Conservation (phyloP, 495 filamentous ascomycete species). For the Choiromyces venosus region DNA sequence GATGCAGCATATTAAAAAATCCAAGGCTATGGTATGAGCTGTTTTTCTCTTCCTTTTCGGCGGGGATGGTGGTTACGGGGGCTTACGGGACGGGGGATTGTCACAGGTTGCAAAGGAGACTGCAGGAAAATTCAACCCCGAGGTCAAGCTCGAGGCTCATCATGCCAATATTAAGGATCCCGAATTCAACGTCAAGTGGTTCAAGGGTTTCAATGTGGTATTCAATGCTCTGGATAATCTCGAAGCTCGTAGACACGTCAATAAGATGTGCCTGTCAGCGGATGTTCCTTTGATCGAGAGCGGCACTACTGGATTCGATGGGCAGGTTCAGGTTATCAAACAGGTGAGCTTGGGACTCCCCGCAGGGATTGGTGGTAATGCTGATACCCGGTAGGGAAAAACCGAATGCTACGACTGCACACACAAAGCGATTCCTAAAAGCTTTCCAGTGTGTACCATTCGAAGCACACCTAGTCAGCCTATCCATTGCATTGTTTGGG, state of each 20-base stretch:
- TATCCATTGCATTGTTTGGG: slow-evolving; percentile 99
- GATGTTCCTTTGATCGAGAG: slow-evolving; percentile 90
- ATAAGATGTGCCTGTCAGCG: slow-evolving; percentile 92
- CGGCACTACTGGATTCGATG: slow-evolving; percentile 96
- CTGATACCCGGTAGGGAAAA: slow-evolving; percentile 53
- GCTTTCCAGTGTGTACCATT: slow-evolving; percentile 93
- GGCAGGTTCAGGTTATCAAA: slow-evolving; percentile 93
- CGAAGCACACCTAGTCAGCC: slow-evolving; percentile 89
- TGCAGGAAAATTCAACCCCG: slow-evolving; percentile 83
- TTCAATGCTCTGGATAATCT: slow-evolving; percentile 98
- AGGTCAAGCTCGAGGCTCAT: slow-evolving; percentile 79
- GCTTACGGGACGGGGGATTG: slow-evolving; percentile 33
- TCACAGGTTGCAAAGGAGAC: slow-evolving; percentile 88
- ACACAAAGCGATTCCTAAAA: slow-evolving; percentile 79
- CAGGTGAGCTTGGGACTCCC: slow-evolving; percentile 50
- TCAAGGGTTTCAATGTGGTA: slow-evolving; percentile 71
- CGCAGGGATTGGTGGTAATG: background rate
- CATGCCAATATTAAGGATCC: slow-evolving; percentile 94
- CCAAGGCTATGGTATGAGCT: slow-evolving; percentile 77
- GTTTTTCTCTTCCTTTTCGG: background rate
- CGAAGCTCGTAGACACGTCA: slow-evolving; percentile 89
- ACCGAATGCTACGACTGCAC: slow-evolving; percentile 97
- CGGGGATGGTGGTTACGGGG: background rate
- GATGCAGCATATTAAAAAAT: slow-evolving; percentile 94
- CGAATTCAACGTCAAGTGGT: slow-evolving; percentile 90